phyloP scores from a whole-genome alignment of 495 filamentous ascomycete genomes.

The Neurospora intermedia region DNA sequence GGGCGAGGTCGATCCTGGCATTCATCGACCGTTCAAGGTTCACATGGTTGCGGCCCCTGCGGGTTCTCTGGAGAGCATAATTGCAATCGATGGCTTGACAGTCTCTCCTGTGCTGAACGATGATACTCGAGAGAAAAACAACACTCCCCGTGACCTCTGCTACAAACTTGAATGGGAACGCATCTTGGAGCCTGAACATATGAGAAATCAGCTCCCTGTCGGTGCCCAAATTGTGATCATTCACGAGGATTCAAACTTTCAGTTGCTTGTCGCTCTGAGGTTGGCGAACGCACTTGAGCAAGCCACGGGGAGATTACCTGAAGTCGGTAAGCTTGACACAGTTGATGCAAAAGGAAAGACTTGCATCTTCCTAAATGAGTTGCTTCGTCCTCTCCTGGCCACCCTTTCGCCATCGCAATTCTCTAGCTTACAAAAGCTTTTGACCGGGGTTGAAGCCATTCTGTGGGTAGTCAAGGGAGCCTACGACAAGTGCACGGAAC shows the following conservation, averaged over 20 bases:
- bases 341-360: conserved; percentile 25
- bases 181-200: conserved; percentile 21
- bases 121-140: conserved; percentile 16
- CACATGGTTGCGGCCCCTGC: conserved; percentile 21
- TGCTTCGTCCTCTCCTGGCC: conserved; percentile 33
- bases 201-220: conserved; percentile 5
- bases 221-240: conserved; percentile 34
- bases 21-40: conserved; percentile 27
- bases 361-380: conserved; percentile 32
- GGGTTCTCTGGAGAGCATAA: conserved; percentile 21
- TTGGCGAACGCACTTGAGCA: conserved; percentile 31
- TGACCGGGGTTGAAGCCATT: conserved; percentile 27
- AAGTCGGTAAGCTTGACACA: conserved; percentile 21
- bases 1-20: conserved; percentile 16
- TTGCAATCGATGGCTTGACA: conserved; percentile 27
- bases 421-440: conserved; percentile 24
- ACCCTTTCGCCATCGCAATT: conserved; percentile 27
- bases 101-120: conserved; percentile 32
- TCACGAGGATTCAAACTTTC: conserved; percentile 32
- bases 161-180: conserved; percentile 46
- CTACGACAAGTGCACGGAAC: conserved; percentile 28
- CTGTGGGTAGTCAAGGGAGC: conserved; percentile 44
- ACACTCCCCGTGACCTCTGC: conserved; percentile 29
- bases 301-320: conserved; percentile 25
- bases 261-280: conserved; percentile 31